Evolutionary conservation across 768 basidiomycete genomes (phyloP).

Genomic region (Boletellus emodensis): DNA sequence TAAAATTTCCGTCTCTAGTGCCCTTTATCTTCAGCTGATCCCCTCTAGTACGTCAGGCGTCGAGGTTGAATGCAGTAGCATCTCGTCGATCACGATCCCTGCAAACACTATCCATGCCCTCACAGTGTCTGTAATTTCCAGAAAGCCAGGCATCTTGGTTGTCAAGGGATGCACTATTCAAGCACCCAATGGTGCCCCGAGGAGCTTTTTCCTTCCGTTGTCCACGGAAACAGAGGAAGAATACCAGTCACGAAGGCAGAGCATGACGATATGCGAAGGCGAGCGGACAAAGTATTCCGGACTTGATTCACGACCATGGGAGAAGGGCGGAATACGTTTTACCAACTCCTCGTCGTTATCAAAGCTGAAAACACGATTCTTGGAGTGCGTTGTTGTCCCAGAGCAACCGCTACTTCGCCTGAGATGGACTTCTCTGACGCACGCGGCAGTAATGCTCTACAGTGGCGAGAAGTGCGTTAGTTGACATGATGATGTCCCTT

Average conservation of each 20-base stretch:
- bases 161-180: constrained; percentile 80
- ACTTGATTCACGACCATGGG: constrained; percentile 66
- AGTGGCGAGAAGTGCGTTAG: constrained; percentile 80
- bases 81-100: constrained; percentile 59
- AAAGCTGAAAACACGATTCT: constrained; percentile 42
- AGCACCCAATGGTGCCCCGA: constrained; percentile 63
- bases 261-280: constrained; percentile 58
- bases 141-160: constrained; percentile 59
- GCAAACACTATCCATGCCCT: constrained; percentile 73
- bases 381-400: constrained; percentile 81
- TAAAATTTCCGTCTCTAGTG: constrained; percentile 27
- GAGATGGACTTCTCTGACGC: constrained; percentile 82
- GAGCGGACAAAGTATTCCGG: constrained; percentile 73
- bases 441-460: constrained; percentile 93
- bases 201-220: constrained; percentile 75
- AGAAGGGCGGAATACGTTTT: constrained; percentile 43
- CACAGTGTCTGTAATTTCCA: constrained; percentile 62
- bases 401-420: constrained; percentile 88
- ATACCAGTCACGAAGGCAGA: constrained; percentile 50
- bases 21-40: constrained; percentile 4
- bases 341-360: constrained; percentile 25
- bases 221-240: constrained; percentile 70
- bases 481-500: not conserved
- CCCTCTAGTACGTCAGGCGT: constrained; percentile 73
- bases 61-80: constrained; percentile 60